Evolutionary conservation across 1,284 basidiomycete species (phyloP).

Genomic region (Cryptococcus sp.): DNA sequence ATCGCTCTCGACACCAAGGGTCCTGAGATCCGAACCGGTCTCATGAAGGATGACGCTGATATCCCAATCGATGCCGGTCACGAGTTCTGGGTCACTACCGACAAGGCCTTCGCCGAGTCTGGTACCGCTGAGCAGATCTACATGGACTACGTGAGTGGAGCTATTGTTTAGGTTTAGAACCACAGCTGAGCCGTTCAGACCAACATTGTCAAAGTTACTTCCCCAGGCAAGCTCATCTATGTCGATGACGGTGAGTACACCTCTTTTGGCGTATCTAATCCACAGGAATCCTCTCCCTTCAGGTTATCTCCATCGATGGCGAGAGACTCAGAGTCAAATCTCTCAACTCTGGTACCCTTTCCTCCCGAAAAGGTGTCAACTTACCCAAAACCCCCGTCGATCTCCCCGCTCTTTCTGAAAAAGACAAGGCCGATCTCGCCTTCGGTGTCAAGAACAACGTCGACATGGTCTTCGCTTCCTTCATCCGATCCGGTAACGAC

Average conservation of each 20-base stretch:
- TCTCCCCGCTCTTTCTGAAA: conserved; percentile 93
- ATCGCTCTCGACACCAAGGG: conserved; percentile 99
- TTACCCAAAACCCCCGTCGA: conserved; percentile 97
- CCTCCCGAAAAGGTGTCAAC: conserved; percentile 98
- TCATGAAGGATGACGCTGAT: conserved; percentile 82
- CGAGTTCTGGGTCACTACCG: conserved; percentile 87
- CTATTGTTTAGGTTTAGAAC: not conserved
- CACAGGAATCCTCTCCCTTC: conserved; percentile 72
- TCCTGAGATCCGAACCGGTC: conserved; percentile 96
- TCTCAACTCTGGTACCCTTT: conserved; percentile 87
- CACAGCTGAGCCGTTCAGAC: conserved; percentile 51
- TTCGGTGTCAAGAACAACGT: conserved; percentile 98
- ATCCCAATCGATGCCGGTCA: conserved; percentile 86
- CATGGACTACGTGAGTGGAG: conserved; percentile 76
- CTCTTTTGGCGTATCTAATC: conserved; percentile 16
- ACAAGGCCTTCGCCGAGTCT: conserved; percentile 70
- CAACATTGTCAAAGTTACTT: conserved; percentile 93
- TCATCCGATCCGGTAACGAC: conserved; percentile 89
- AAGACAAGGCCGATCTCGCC: conserved; percentile 90
- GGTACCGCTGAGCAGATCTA: conserved; percentile 80
- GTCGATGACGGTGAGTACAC: conserved; percentile 75
- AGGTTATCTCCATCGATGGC: conserved; percentile 82
- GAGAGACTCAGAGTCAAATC: conserved; percentile 77
- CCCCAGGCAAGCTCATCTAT: conserved; percentile 92
- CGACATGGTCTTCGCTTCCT: conserved; percentile 98